phyloP scores from a whole-genome alignment of 768 basidiomycete species.

The Termitomyces sp. region DNA sequence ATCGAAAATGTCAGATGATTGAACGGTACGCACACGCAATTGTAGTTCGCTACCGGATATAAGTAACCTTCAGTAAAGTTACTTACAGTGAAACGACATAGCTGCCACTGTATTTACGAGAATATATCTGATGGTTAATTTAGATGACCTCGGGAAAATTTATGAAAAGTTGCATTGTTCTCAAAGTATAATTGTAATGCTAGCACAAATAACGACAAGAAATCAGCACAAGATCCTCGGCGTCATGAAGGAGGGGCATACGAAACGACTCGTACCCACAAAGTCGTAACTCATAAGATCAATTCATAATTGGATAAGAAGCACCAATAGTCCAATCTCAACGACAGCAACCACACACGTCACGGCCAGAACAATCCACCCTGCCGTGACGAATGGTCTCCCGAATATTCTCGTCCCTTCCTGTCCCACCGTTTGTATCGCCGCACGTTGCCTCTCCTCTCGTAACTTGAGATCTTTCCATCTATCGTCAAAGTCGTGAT shows the following conservation, averaged over 20 bases:
- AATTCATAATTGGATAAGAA: conserved; percentile 41
- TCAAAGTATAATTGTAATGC: background rate
- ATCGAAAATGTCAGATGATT: background rate
- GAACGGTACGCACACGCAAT: background rate
- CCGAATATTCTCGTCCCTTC: conserved; percentile 62
- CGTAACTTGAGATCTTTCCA: conserved; percentile 27
- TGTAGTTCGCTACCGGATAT: too few relatives aligned
- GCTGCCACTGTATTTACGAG: background rate
- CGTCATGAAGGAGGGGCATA: too few relatives aligned
- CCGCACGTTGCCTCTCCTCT: conserved; percentile 26
- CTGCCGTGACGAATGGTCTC: conserved; percentile 74
- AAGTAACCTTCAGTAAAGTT: too few relatives aligned
- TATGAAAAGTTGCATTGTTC: background rate
- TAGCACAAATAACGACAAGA: background rate
- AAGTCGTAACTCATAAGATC: background rate
- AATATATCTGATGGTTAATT: too few relatives aligned
- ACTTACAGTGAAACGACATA: too few relatives aligned
- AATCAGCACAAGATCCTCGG: background rate
- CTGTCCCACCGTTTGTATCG: conserved; percentile 55
- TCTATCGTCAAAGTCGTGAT: conserved; percentile 73
- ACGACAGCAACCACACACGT: conserved; percentile 54
- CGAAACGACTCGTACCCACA: background rate
- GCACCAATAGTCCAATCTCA: conserved; percentile 59
- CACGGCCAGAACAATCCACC: conserved; percentile 65
- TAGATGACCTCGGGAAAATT: background rate